Base-by-base conservation (phyloP, 495 filamentous ascomycete genomes). In the Penicillium waksmanii region DNA sequence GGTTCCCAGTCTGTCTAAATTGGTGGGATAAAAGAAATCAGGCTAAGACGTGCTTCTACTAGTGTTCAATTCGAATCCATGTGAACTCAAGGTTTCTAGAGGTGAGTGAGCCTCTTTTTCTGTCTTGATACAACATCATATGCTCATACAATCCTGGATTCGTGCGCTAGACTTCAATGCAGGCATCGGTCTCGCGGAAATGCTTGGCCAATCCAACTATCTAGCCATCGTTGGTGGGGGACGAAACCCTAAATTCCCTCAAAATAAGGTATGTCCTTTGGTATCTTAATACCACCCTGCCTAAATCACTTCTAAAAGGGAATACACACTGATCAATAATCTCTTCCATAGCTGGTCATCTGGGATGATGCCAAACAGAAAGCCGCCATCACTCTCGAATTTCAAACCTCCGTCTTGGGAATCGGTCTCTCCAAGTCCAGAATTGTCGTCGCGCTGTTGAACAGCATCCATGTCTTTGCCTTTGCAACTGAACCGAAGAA, bases 211-310 rank as follows among this genome's bases (percentile, higher is more conserved):
- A 63, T 88, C 89, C 51, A 95, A 93, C 73, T 96, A 89, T 69
- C 79, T 98, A 21, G 95, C 91, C 19, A 85, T 97, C 27, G 91
- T 97, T 27, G 93, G 94, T 55, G 95, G 95, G 55, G 94, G 95
- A 40, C 88, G 82, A 63, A 85, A 88, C 58, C 92, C 93, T 44
- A 94, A 94, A 63, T 95, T 91, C 65, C 87, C 92, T 0, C 85
- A 87, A 61, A 96, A 96, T 77, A 96, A 96, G 77, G 93, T 89
- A 65, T 68, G 77, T 60, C 59, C 48, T 10, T n/a, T 0, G 17
- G 2, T 17, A 44, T 17, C 3, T 18, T 9, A 31, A 9, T 9
- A 31, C 8, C 27, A 31, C 3, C 6, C 27, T 7, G 27, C 3
- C 27, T 9, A 31, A 31, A 8, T 31, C 27, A 9, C 27, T 31